phyloP scores from a whole-genome alignment of 1,139 yeast species.

The Pneumocystis canis region DNA sequence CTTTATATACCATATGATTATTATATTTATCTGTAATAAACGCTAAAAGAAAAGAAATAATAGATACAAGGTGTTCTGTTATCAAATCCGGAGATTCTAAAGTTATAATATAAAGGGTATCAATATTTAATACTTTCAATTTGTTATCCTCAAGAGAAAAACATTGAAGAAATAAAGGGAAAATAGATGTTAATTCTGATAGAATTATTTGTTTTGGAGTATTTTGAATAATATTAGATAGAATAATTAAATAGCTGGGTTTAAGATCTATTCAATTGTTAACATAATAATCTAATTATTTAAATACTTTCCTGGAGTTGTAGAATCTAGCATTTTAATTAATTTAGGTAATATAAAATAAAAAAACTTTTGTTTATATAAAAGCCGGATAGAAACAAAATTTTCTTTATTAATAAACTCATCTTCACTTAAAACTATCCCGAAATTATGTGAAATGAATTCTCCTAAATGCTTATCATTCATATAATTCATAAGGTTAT shows the following conservation, averaged over 20 bases:
- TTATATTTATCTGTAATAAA: conserved; percentile 11
- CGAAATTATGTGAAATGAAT: conserved; percentile 40
- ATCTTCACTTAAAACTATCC: conserved; percentile 51
- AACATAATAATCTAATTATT: conserved; percentile 10
- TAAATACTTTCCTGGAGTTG: conserved; percentile 2
- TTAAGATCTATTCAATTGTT: conserved; percentile 20
- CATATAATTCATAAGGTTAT: conserved; percentile 28
- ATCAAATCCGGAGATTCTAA: conserved; percentile 39
- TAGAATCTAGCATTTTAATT: conserved; percentile 19
- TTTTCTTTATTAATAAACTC: conserved; percentile 42
- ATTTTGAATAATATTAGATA: conserved; percentile 53
- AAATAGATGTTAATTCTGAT: conserved; percentile 45
- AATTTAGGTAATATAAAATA: conserved; percentile 29
- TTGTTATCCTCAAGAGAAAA: conserved; percentile 36
- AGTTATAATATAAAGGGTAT: conserved; percentile 33
- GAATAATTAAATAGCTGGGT: conserved; percentile 43
- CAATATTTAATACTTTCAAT: conserved; percentile 45
- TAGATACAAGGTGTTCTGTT: conserved; percentile 37
- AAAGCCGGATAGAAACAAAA: conserved; percentile 43
- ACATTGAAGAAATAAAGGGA: conserved; percentile 61
- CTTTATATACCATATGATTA: neutral
- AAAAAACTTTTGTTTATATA: conserved; percentile 71
- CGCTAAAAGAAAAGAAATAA: conserved; percentile 42
- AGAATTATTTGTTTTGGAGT: conserved; percentile 47
- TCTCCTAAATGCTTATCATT: conserved; percentile 24